Conservation (phyloP, 495 filamentous ascomycete genomes). For the Copromyces sp. region DNA sequence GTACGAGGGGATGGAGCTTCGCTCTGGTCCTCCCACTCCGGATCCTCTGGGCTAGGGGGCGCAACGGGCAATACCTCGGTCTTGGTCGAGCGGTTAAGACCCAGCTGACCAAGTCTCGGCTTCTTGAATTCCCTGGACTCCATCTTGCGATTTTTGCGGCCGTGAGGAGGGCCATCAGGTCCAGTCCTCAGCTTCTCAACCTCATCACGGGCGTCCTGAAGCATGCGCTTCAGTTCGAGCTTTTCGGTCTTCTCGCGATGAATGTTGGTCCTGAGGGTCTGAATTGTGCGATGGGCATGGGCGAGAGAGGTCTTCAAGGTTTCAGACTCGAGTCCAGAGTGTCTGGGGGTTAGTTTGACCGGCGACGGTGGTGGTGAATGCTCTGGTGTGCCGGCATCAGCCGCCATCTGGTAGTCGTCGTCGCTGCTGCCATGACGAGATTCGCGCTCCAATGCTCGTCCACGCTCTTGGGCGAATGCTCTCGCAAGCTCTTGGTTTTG, state of each 20-base stretch:
- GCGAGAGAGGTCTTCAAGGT: slow-evolving; percentile 87
- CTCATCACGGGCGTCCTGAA: slow-evolving; percentile 93
- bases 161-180: slow-evolving; percentile 44
- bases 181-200: slow-evolving; percentile 67
- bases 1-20: slow-evolving; percentile 26
- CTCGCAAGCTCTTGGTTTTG: slow-evolving; percentile 86
- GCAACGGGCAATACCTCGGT: slow-evolving; percentile 55
- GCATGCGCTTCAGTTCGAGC: slow-evolving; percentile 85
- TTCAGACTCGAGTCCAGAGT: slow-evolving; percentile 83
- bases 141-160: slow-evolving; percentile 60
- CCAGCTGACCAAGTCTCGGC: slow-evolving; percentile 64
- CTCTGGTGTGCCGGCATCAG: slow-evolving; percentile 68
- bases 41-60: slow-evolving; percentile 37
- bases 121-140: slow-evolving; percentile 69
- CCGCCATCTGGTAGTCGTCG: slow-evolving; percentile 53
- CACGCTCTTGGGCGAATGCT: slow-evolving; percentile 58
- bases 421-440: slow-evolving; percentile 45
- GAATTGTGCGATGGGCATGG: slow-evolving; percentile 92
- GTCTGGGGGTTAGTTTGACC: slow-evolving; percentile 79
- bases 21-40: slow-evolving; percentile 79
- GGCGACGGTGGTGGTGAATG: slow-evolving; percentile 85
- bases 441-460: slow-evolving; percentile 54
- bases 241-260: slow-evolving; percentile 98
- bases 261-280: slow-evolving; percentile 85
- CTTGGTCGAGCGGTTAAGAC: slow-evolving; percentile 60